Base-by-base conservation (phyloP, 495 filamentous ascomycete species). In the Sphaerosporella brunnea region DNA sequence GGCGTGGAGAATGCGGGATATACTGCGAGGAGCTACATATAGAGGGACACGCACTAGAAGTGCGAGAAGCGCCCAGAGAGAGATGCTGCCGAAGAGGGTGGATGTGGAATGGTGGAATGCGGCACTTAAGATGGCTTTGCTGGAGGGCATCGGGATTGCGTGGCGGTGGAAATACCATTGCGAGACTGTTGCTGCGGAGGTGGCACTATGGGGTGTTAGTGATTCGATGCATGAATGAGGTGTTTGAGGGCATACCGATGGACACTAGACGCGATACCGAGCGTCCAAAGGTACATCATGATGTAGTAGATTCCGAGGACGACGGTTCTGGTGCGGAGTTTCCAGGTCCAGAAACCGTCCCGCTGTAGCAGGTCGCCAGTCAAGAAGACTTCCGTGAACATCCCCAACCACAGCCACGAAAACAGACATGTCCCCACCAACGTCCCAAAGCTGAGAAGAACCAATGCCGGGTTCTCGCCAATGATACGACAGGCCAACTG, bases 111-210 rank as follows among this genome's bases (percentile, higher is more conserved):
- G 90, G 8, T 65, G 65, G 39, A 92, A 62, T 20, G 86, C 87
- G 15, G 88, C 87, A 44, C 74, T 72, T 35, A 95, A 82, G 40
- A 96, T 76, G 42, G 82, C 77, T 39, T 72, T 70, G 0, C 82
- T 82, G 2, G 80, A 74, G 8, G 83, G 74, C 16, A 80, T 70
- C 9, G 90, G 85, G 28, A 77, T 74, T 19, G 76, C 73, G 46
- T 93, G 78, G 44, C 90, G 82, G 64, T 96, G 88, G 64, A 96
- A 97, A 62, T 97, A 97, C 90, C 90, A 97, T 62, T 97, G 92
- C 16, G 80, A 87, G 28, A 96, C 90, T 9, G 88, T 93, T 40
- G 92, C 92, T 36, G 87, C 86, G 13, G 90, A 93, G 16, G 86
- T 86, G 34, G 84, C 73, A 47, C 90, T 60, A 28, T 10, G 24